Percentiles rank a stretch among this genome's conserved stretches.
These are phyloP conservation scores for Entelexis sorbosivorans DNA, from an alignment of 1,139 yeast genomes.

Conservation along the genomic window DNA sequence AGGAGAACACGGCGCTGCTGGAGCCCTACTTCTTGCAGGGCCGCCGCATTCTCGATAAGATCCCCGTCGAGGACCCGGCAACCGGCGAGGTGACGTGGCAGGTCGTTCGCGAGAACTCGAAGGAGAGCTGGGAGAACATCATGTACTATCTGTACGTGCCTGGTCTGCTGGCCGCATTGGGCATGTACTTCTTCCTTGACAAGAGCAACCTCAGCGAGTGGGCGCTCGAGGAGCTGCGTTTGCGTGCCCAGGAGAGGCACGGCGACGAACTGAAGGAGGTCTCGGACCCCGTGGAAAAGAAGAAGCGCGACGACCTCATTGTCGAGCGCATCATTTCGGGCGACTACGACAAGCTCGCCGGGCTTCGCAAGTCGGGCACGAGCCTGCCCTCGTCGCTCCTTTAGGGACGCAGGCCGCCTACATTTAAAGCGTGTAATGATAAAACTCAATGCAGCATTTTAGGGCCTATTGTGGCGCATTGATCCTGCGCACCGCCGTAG, in stretches of 20 bases:
- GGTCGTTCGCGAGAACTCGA: slow-evolving; percentile 60
- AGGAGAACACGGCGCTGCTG: slow-evolving; percentile 56
- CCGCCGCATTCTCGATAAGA: slow-evolving; percentile 66
- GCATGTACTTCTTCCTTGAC: slow-evolving; percentile 40
- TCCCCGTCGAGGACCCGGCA: slow-evolving; percentile 68
- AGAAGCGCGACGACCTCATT: slow-evolving; percentile 65
- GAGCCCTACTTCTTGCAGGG: slow-evolving; percentile 46
- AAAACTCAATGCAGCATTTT: background rate
- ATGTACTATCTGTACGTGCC: slow-evolving; percentile 66
- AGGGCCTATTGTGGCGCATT: background rate
- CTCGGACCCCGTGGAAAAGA: slow-evolving; percentile 42
- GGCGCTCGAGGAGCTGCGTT: slow-evolving; percentile 75
- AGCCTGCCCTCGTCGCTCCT: slow-evolving; percentile 31
- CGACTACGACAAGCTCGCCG: slow-evolving; percentile 70
- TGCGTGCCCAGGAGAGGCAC: slow-evolving; percentile 62
- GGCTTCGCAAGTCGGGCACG: slow-evolving; percentile 44
- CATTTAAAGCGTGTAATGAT: background rate
- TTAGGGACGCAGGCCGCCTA: slow-evolving; percentile 17
- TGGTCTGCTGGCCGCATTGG: slow-evolving; percentile 41
- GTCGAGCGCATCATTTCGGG: slow-evolving; percentile 76
- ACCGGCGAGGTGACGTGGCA: slow-evolving; percentile 77
- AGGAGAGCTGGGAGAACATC: slow-evolving; percentile 77
- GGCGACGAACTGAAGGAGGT: slow-evolving; percentile 48
- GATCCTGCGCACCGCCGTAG: background rate
- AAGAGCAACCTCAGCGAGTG: slow-evolving; percentile 45